Percentiles rank a stretch among this genome's conserved stretches.
Conservation (phyloP, 2,329 filamentous ascomycete genomes). For the Colletotrichum zoysiae region DNA sequence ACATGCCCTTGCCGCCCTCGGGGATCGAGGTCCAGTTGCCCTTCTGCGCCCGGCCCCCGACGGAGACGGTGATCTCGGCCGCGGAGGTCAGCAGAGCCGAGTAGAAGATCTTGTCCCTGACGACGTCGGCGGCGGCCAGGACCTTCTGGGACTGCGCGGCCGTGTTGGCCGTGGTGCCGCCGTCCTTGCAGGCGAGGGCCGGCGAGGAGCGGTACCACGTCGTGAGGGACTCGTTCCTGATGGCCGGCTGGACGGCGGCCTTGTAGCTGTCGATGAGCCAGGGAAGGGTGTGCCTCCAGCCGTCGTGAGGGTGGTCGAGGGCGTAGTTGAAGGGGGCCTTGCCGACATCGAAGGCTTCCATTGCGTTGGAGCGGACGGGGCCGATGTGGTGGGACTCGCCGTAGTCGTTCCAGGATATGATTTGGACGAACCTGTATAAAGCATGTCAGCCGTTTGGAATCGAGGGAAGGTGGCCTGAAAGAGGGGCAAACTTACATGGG, state of each 20-base stretch:
- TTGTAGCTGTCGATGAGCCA: conserved; percentile 65
- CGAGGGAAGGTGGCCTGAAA: too few species aligned
- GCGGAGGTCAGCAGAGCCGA: conserved; percentile 45
- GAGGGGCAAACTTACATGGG: conserved; percentile 66
- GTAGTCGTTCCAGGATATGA: conserved; percentile 67
- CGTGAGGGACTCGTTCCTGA: conserved; percentile 47
- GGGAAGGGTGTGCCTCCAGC: conserved; percentile 62
- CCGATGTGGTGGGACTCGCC: conserved; percentile 68
- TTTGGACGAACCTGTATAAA: conserved; percentile 59
- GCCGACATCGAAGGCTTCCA: conserved; percentile 45
- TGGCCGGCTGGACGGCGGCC: conserved; percentile 49
- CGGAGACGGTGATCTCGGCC: conserved; percentile 45
- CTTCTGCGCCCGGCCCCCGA: conserved; percentile 44
- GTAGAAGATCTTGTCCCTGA: conserved; percentile 46
- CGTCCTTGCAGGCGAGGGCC: conserved; percentile 45
- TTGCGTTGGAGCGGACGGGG: conserved; percentile 55
- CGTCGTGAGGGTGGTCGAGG: conserved; percentile 61
- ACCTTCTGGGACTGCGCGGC: conserved; percentile 45
- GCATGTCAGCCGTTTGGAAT: conserved; percentile 42
- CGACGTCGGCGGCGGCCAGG: conserved; percentile 40
- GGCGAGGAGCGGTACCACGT: conserved; percentile 52
- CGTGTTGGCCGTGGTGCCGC: conserved; percentile 50
- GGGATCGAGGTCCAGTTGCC: conserved; percentile 39
- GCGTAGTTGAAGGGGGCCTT: conserved; percentile 62
- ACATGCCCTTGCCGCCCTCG: conserved; percentile 46